Evolutionary conservation across 345 rosid species (phyloP), one percentile per base, ranked within the genome.

Genomic region (Sapria himalayana): DNA sequence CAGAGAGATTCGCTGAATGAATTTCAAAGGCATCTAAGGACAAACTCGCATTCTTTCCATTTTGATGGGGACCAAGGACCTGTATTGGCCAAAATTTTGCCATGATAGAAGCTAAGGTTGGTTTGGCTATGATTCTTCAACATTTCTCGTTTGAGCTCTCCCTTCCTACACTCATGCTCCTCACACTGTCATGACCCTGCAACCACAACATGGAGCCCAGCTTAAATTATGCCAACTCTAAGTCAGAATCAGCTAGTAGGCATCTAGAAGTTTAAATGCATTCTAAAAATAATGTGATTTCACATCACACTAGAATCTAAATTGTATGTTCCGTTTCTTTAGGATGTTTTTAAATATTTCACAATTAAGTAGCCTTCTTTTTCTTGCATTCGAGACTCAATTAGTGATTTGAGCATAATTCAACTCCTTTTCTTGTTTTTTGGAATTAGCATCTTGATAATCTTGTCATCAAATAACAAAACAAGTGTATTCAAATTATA

Each of bases 111-210:
- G 78, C 72, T 1, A 73, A 68, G 63, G 39, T 59, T 24, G 76
- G 67, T 33, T 38, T 70, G 45, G 71, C 69, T 24, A 57, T 67
- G 70, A 63, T 65, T 24, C 47, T 77, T 46, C 73, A 57, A 31
- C 37, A 56, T 20, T 73, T 61, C 46, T 25, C 47, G 5, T 63
- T 73, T 22, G 34, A 59, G 56, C 65, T 70, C 15, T 65, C 73
- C 66, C 73, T 18, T 54, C 78, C 5, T 70, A 68, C 61, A 34
- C 50, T 4, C 89, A 71, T 25, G 60, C 81, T 42, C 76, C 86
- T 0, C 5, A 33, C 9, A 58, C 69, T 11, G 50, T 57, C 17
- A 45, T 63, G 49, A 62, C 50, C 9, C 78, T 73, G 40, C 66
- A 70, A 36, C 81, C 81, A 33, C 72, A 51, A 29, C 62, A 66